These are phyloP conservation scores for Amanita inopinata DNA, from an alignment of 768 basidiomycete genomes.

Conservation along the genomic window DNA sequence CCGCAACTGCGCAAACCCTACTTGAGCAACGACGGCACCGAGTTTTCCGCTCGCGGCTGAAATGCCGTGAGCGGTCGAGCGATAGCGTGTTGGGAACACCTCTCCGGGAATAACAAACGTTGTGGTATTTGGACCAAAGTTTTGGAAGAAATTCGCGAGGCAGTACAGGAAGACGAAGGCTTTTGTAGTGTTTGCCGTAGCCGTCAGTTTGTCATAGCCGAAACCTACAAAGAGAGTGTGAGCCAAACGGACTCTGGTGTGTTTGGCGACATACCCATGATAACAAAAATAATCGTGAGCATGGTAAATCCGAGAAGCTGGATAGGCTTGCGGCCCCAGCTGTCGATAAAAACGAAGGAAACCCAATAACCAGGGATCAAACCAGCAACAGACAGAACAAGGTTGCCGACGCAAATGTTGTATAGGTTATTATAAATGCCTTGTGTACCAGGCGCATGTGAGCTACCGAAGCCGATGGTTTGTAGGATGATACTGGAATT, in stretches of 20 bases:
- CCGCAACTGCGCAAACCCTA: constrained; percentile 60
- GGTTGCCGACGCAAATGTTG: constrained; percentile 65
- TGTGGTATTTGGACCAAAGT: constrained; percentile 76
- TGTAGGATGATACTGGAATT: constrained; percentile 71
- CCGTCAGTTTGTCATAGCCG: constrained; percentile 48
- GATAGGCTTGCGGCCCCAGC: constrained; percentile 75
- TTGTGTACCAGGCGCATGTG: constrained; percentile 22
- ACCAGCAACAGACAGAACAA: constrained; percentile 68
- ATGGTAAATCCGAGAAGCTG: constrained; percentile 70
- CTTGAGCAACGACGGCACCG: constrained; percentile 74
- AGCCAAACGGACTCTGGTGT: not conserved
- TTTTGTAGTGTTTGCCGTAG: constrained; percentile 29
- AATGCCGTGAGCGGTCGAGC: constrained; percentile 79
- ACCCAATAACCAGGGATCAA: constrained; percentile 77
- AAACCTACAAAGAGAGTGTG: constrained; percentile 37
- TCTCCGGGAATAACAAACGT: constrained; percentile 80
- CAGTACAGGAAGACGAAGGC: constrained; percentile 81
- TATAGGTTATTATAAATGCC: constrained; percentile 47
- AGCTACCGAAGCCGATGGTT: constrained; percentile 64
- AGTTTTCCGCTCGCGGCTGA: constrained; percentile 77
- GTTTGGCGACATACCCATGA: constrained; percentile 44
- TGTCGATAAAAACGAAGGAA: constrained; percentile 58
- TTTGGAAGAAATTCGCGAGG: constrained; percentile 85
- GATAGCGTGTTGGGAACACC: constrained; percentile 80
- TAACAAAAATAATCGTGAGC: constrained; percentile 56